phyloP scores from a whole-genome alignment of 441 rosid species.

The Jatropha multifida region DNA sequence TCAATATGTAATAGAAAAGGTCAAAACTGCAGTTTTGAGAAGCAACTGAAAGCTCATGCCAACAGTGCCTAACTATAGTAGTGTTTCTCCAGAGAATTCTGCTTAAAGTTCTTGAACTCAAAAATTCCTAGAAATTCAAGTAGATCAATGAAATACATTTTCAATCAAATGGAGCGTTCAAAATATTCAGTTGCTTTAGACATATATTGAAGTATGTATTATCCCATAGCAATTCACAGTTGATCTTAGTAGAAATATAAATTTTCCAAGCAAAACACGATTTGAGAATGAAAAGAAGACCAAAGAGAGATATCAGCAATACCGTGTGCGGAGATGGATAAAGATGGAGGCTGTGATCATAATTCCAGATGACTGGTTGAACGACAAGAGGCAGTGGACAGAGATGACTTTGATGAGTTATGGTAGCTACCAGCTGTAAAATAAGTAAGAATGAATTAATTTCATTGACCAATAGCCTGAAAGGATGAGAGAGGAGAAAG shows the following conservation, averaged over 20 bases:
- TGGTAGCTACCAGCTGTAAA: slow-evolving; percentile 87
- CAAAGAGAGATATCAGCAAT: slow-evolving; percentile 4
- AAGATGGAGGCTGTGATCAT: slow-evolving; percentile 84
- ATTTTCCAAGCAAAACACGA: neutral
- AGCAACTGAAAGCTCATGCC: too few species aligned
- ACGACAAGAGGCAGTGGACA: slow-evolving; percentile 90
- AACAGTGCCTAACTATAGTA: neutral
- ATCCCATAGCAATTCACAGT: neutral
- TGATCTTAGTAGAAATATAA: neutral
- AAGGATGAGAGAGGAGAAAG: slow-evolving; percentile 5
- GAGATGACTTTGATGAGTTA: slow-evolving; percentile 94
- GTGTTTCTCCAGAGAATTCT: neutral
- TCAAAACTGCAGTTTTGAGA: too few species aligned
- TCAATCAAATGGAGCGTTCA: neutral
- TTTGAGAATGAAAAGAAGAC: neutral
- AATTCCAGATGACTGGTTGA: slow-evolving; percentile 95
- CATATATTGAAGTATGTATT: neutral
- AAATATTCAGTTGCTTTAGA: neutral
- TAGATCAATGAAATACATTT: neutral
- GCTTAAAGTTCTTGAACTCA: neutral
- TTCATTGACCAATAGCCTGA: slow-evolving; percentile 15
- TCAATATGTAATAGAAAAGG: too few species aligned
- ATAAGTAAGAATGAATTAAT: slow-evolving; percentile 12
- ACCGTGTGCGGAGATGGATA: slow-evolving; percentile 94
- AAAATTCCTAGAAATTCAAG: neutral